Evolutionary conservation across 2,329 filamentous ascomycete species (phyloP).

Genomic region (Phaeoacremonium minimum): DNA sequence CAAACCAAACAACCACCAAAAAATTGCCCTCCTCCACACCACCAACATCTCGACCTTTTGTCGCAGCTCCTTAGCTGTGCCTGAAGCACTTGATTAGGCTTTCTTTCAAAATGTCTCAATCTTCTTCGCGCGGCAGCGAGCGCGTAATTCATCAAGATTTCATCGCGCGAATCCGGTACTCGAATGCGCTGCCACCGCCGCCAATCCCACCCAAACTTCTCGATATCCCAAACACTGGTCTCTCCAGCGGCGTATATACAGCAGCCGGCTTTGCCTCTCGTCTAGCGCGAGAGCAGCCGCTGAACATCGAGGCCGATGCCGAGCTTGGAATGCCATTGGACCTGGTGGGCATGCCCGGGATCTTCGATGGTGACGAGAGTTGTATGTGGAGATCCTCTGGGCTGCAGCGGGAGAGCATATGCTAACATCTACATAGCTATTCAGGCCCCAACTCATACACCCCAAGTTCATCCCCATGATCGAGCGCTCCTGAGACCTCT

Average conservation of each 20-base stretch:
- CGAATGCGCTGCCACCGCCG: constrained; percentile 91
- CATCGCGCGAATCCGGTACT: constrained; percentile 91
- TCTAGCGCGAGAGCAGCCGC: constrained; percentile 82
- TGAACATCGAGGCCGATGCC: constrained; percentile 96
- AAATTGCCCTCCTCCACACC: neutral
- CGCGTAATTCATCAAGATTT: constrained; percentile 85
- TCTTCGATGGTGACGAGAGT: constrained; percentile 92
- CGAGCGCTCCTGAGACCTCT: constrained; percentile 78
- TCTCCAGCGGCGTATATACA: constrained; percentile 83
- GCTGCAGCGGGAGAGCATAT: neutral
- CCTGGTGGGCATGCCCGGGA: constrained; percentile 86
- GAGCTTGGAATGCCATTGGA: constrained; percentile 98
- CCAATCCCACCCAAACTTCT: constrained; percentile 94
- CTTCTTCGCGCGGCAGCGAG: constrained; percentile 42
- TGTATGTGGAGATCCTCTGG: constrained; percentile 50
- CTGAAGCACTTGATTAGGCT: too few species aligned
- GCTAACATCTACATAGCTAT: constrained; percentile 56
- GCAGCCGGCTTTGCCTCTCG: constrained; percentile 85
- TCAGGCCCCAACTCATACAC: constrained; percentile 68
- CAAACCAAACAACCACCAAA: neutral
- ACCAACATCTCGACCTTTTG: too few species aligned
- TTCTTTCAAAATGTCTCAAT: constrained; percentile 37
- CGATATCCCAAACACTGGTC: constrained; percentile 90
- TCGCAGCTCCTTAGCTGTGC: too few species aligned
- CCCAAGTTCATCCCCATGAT: constrained; percentile 77